Evolutionary conservation across 2,329 filamentous ascomycete species (phyloP).

Genomic region (Zymoseptoria passerinii): DNA sequence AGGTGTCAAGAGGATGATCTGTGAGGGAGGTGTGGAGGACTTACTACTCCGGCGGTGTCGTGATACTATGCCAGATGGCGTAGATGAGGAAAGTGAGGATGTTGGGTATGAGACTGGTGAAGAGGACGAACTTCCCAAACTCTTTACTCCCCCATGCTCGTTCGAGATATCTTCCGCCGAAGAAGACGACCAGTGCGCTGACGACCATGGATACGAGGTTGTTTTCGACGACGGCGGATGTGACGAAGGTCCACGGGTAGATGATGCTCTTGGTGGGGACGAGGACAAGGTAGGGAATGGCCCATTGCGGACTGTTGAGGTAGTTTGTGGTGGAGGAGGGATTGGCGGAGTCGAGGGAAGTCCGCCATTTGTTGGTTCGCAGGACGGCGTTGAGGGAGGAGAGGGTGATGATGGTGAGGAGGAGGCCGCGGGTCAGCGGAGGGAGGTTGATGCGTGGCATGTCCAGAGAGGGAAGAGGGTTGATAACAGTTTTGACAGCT

Average conservation of each 20-base stretch:
- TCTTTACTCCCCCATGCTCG: slow-evolving; percentile 89
- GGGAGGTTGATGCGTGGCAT: slow-evolving; percentile 72
- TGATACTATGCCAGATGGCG: slow-evolving; percentile 63
- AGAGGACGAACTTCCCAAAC: slow-evolving; percentile 79
- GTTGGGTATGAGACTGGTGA: slow-evolving; percentile 75
- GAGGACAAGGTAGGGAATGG: slow-evolving; percentile 72
- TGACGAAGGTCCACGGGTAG: slow-evolving; percentile 89
- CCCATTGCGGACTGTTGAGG: slow-evolving; percentile 25
- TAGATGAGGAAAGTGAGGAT: slow-evolving; percentile 64
- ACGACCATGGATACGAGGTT: slow-evolving; percentile 81
- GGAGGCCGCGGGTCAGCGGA: slow-evolving; percentile 74
- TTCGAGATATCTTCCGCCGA: slow-evolving; percentile 91
- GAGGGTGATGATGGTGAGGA: slow-evolving; percentile 66
- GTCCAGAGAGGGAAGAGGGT: not conserved
- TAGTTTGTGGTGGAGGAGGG: slow-evolving; percentile 27
- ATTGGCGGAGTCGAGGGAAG: slow-evolving; percentile 21
- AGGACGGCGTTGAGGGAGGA: slow-evolving; percentile 76
- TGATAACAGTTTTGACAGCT: no score
- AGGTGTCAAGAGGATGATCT: not conserved
- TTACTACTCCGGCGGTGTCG: slow-evolving; percentile 62
- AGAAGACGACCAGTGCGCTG: slow-evolving; percentile 71
- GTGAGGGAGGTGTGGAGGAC: slow-evolving; percentile 21
- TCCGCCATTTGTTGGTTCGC: slow-evolving; percentile 59
- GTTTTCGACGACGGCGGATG: slow-evolving; percentile 81
- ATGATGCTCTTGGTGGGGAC: slow-evolving; percentile 74